Base-by-base conservation (phyloP, 768 basidiomycete genomes). In the Amanita rimosa region DNA sequence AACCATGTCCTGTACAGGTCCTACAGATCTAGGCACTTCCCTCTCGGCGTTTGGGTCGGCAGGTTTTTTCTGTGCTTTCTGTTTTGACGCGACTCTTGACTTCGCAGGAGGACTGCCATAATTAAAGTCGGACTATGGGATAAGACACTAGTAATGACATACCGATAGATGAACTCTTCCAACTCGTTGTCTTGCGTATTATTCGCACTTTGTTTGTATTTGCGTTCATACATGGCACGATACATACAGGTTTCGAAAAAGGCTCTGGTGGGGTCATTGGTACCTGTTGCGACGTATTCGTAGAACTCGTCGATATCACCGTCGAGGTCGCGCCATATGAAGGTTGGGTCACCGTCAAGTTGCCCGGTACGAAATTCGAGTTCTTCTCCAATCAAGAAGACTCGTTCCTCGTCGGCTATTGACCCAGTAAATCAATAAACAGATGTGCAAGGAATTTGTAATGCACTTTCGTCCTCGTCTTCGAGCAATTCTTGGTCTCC, bases 181-280 rank as follows among this genome's bases (percentile, higher is more conserved):
- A 97, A 68, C 27, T 86, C 81, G 1, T 71, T 64, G 56, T 90
- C 85, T 26, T 62, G 64, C 14, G 83, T 75, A 52, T 71, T 76
- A 48, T 88, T 83, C 9, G 88, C 86, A 55, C 77, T 79, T 44
- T 56, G 69, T 57, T 73, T 82, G 69, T 85, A 84, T 69, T 93
- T 94, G 66, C 93, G 79, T 61, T 99, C 96, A 64, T 85, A 98
- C 82, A 98, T 92, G 51, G 95, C 95, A 24, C 89, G 81, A 57
- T 95, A 88, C 75, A 97, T 86, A 66, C 92, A 89, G 21, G 83
- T 83, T 67, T 97, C 93, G 60, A 98, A 96, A 62, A 92, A 86
- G 13, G 78, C 83, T 41, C 82, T 78, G 0, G 90, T 94, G 0
- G 88, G 85, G 44, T 79, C 81, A 40, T 90, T 91, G 4, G 82